Evolutionary conservation across 768 basidiomycete genomes (phyloP).

Genomic region (Cystofilobasidium macerans): DNA sequence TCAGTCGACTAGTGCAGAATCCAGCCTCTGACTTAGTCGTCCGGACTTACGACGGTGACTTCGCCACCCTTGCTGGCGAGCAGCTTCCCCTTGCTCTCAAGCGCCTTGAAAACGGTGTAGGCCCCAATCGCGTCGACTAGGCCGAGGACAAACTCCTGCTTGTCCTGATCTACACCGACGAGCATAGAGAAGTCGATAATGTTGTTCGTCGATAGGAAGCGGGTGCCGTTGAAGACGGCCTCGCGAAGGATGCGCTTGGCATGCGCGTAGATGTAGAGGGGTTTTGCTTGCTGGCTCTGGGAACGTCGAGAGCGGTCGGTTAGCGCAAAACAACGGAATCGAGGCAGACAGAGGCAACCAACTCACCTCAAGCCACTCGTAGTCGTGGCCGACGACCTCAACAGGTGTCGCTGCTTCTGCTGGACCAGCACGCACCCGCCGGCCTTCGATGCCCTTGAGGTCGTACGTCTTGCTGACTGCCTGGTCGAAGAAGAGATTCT

Average conservation of each 20-base stretch:
- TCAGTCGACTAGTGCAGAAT: too few species aligned
- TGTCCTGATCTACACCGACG: conserved; percentile 44
- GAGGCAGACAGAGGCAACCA: conserved; percentile 29
- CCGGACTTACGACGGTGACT: conserved; percentile 16
- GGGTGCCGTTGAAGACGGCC: conserved; percentile 58
- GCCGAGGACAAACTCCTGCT: conserved; percentile 60
- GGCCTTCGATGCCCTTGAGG: conserved; percentile 69
- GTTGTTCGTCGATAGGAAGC: conserved; percentile 61
- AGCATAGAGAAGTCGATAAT: conserved; percentile 80
- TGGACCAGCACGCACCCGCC: conserved; percentile 52
- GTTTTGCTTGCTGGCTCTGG: conserved; percentile 53
- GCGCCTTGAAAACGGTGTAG: conserved; percentile 72
- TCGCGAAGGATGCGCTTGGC: conserved; percentile 61
- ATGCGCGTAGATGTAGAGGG: conserved; percentile 58
- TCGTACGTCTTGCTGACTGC: conserved; percentile 63
- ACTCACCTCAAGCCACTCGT: conserved; percentile 68
- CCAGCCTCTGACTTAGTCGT: too few species aligned
- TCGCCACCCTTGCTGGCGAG: conserved; percentile 41
- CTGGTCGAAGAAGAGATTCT: conserved; percentile 66
- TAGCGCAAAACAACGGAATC: too few species aligned
- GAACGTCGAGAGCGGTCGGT: neutral
- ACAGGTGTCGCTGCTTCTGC: conserved; percentile 41
- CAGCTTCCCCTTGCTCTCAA: conserved; percentile 77
- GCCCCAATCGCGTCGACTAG: conserved; percentile 80
- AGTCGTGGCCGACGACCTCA: conserved; percentile 56